Percentiles rank a stretch among this genome's conserved stretches.
phyloP scores from a whole-genome alignment of 2,329 filamentous ascomycete species.

The Xylaria sp. region DNA sequence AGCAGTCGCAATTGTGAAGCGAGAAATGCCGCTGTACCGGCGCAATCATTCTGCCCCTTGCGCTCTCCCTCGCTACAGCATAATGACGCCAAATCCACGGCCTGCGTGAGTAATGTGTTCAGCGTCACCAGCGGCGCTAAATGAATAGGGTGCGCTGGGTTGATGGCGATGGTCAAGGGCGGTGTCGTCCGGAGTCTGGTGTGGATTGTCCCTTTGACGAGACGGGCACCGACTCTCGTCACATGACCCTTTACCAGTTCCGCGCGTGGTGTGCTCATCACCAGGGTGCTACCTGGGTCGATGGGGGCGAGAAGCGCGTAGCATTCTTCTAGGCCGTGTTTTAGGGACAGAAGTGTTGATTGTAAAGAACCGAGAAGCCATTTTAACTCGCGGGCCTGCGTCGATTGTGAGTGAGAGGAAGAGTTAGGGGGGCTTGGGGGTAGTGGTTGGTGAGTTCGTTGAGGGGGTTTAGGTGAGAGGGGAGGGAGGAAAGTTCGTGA shows the following conservation, averaged over 20 bases:
- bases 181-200: conserved; percentile 79
- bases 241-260: conserved; percentile 93
- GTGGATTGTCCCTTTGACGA: conserved; percentile 87
- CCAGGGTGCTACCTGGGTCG: conserved; percentile 88
- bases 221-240: conserved; percentile 87
- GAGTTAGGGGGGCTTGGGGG: conserved; percentile 19
- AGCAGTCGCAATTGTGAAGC: conserved; percentile 67
- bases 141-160: conserved; percentile 62
- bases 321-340: conserved; percentile 84
- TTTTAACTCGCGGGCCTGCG: conserved; percentile 59
- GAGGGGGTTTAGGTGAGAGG: conserved; percentile 1
- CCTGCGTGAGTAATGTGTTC: conserved; percentile 81
- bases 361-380: conserved; percentile 66
- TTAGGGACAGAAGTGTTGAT: conserved; percentile 61
- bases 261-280: conserved; percentile 85
- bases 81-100: conserved; percentile 84
- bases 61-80: conserved; percentile 69
- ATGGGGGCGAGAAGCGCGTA: conserved; percentile 85
- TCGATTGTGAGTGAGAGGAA: conserved; percentile 36
- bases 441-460: conserved; percentile 14
- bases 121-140: conserved; percentile 78
- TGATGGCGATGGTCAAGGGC: conserved; percentile 60
- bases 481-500: conserved; percentile 6
- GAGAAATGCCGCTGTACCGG: conserved; percentile 65
- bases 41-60: conserved; percentile 39